Base-by-base conservation (phyloP, 78 protist species). In the Creolimax fragrantissima region DNA sequence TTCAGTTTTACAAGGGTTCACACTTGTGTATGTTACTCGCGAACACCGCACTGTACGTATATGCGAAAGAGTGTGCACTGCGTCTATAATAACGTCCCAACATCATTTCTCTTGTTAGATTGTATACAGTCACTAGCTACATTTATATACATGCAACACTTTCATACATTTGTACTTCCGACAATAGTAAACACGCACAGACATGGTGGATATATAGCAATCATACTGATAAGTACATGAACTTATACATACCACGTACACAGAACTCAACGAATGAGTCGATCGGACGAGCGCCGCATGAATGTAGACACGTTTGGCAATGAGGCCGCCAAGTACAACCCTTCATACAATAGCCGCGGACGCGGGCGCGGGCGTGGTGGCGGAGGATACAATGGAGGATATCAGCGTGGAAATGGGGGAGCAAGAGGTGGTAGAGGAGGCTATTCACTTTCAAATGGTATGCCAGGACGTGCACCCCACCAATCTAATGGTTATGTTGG, bases 291-390 rank as follows among this genome's bases (percentile, higher is more conserved):
- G 90, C 90, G 90, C 7, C 42, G 90, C 45, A 37, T 42, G 44
- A 86, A 86, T 41, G 44, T 86, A 35, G 90, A 86, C 32, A 86
- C 90, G 5, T 86, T 86, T 37, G 90, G 90, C 45, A 37, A 5
- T 32, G 90, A 36, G 24, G 90, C 58, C 5, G 43, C 35, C 88
- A 24, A 24, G 43, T 36, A 24, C 43, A 84, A 6, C 11, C n/a
- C n/a, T n/a, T n/a, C n/a, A n/a, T n/a, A n/a, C n/a, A 24, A 6
- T 37, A 35, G 35, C 88, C 5, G 24, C 2, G 5, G 24, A 43
- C 90, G 90, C 43, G 90, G 90, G n/a, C 90, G 90, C 43, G 90
- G 90, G 41, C 90, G 90, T 5, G 90, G 90, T 35, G 44, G 88
- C 32, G 88, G 88, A 6, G 58, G 90, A 17, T 36, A 42, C 42